Percentiles rank a stretch among this genome's conserved stretches.
Conservation (phyloP, 75 land plant genomes). For the Azolla pinnata region DNA sequence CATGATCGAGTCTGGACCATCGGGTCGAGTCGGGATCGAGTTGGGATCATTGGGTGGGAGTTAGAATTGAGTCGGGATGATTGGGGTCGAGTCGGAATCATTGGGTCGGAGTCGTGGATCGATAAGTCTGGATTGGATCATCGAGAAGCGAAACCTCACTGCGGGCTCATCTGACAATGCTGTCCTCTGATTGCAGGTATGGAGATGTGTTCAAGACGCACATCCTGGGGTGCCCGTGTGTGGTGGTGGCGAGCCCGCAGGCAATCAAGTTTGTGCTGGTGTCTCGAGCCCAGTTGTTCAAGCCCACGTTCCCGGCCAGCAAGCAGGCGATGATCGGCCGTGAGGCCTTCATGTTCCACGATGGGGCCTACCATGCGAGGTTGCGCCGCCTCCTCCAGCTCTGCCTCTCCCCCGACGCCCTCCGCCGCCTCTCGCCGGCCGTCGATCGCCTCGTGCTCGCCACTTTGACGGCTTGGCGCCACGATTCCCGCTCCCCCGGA, state of each 20-base stretch:
- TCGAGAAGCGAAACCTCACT: too few species aligned
- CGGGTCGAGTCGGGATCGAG: background rate
- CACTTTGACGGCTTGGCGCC: conserved; percentile 41
- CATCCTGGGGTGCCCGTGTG: conserved; percentile 76
- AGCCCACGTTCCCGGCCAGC: conserved; percentile 88
- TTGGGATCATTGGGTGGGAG: background rate
- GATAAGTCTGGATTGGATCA: background rate
- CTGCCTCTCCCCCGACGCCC: conserved; percentile 61
- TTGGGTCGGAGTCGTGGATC: background rate
- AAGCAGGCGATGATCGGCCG: conserved; percentile 77
- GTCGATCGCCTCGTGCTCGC: conserved; percentile 45
- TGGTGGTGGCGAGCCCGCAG: conserved; percentile 83
- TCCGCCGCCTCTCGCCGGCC: conserved; percentile 34
- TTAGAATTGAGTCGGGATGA: background rate
- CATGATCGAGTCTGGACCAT: background rate
- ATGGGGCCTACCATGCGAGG: conserved; percentile 66
- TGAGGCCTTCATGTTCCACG: conserved; percentile 80
- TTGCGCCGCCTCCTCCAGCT: conserved; percentile 55
- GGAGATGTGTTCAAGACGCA: conserved; percentile 77
- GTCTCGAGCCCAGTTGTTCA: conserved; percentile 63
- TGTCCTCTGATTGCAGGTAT: conserved; percentile 31
- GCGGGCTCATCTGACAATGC: background rate
- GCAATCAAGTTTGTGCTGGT: conserved; percentile 64
- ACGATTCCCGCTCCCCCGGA: conserved; percentile 10
- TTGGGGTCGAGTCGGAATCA: background rate